Evolutionary conservation across 2,329 filamentous ascomycete genomes (phyloP).

Genomic region (Colletotrichum endophyticum): DNA sequence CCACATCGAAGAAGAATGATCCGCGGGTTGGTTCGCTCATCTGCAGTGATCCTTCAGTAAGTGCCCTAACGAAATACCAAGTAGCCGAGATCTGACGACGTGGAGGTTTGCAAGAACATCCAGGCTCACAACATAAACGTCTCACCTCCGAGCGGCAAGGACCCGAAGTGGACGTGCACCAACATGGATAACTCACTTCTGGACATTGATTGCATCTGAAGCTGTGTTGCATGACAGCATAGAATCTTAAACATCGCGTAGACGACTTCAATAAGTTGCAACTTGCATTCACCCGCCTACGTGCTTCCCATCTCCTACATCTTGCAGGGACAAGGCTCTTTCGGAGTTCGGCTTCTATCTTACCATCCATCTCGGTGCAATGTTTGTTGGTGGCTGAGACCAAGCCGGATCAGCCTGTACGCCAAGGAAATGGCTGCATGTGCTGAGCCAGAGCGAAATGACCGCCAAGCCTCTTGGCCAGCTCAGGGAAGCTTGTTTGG

Average conservation of each 20-base stretch:
- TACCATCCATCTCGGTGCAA: not conserved
- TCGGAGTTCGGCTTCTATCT: not conserved
- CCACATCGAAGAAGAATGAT: not conserved
- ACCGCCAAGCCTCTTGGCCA: not conserved
- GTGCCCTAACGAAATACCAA: fast-evolving
- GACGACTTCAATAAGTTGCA: not conserved
- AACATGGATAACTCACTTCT: not conserved
- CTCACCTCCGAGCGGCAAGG: not conserved
- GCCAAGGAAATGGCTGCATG: not conserved
- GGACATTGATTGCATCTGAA: not conserved
- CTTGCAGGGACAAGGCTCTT: not conserved
- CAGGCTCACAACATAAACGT: not conserved
- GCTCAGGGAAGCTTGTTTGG: not conserved
- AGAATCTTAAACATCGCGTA: not conserved
- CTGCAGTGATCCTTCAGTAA: not conserved
- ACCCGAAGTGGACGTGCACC: not conserved
- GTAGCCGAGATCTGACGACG: not conserved
- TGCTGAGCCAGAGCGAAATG: not conserved
- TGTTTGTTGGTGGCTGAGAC: slow-evolving; percentile 1
- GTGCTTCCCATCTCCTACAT: not conserved
- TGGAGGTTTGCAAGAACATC: not conserved
- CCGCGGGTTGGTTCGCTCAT: not conserved
- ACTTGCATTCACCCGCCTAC: not conserved
- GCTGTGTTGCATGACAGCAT: not conserved
- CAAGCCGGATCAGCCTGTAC: slow-evolving; percentile 1